Evolutionary conservation across 257 asterid genomes (phyloP), one percentile per base, ranked within the genome.

Genomic region (Plantago major): DNA sequence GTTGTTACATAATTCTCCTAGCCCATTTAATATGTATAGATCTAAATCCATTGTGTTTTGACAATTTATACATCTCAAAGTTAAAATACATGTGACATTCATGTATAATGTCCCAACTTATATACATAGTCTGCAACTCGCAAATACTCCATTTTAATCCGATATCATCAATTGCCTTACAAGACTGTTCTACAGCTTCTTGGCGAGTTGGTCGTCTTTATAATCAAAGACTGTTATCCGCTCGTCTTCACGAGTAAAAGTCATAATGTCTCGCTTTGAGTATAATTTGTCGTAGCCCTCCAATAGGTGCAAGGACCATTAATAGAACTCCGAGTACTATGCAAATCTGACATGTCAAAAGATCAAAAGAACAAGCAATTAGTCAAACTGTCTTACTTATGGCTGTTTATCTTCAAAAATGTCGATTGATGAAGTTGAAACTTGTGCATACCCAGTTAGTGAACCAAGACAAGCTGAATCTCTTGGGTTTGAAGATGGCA

Each of bases 401-500:
- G 9, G n/a, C 33, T 58, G 26, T 22, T 22, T 22, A 1, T 22
- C 26, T 22, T 22, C 26, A 22, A 13, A 43, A 59, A 8, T 9
- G 7, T 28, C 10, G 18, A 18, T 1, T 45, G 16, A 22, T n/a
- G 61, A 30, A n/a, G 22, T 17, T 56, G 46, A 13, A 26, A 37
- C 12, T 13, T 30, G 9, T 16, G 18, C 62, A 33, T 68, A 74
- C 79, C 84, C 84, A 79, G 55, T 79, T 79, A 28, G 71, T 43
- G 13, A 63, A 66, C 81, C 81, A 79, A 43, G 84, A 79, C 10
- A 79, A 49, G 66, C 79, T 56, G 73, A 51, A 79, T 50, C 18
- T 75, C 64, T 40, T 73, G 42, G 81, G 81, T 50, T 79, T 79
- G 62, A 69, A 63, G 30, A 79, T 64, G 28, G 76, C 69, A 40